Evolutionary conservation across 106 monocot species (phyloP).

Genomic region (Platanthera guangdongensis): DNA sequence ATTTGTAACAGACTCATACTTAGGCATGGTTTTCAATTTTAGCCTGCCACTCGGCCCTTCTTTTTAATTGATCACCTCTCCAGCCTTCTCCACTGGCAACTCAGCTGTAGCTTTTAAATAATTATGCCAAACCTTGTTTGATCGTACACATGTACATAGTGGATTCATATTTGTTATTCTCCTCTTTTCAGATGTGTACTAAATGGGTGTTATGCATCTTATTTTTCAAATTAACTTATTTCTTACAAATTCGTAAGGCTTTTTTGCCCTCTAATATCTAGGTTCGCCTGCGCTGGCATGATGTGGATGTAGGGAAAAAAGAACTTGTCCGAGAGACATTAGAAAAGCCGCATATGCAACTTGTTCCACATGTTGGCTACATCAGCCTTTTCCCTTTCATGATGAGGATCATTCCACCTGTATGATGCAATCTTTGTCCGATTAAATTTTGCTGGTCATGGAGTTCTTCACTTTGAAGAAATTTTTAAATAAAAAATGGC

Average conservation of each 20-base stretch:
- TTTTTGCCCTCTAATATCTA: constrained; percentile 9
- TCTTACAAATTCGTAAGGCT: not conserved
- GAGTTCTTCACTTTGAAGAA: not conserved
- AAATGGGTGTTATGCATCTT: not conserved
- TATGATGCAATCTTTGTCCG: constrained; percentile 30
- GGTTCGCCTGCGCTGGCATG: constrained; percentile 87
- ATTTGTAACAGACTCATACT: too few species aligned
- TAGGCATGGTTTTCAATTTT: too few species aligned
- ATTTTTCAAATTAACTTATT: not conserved
- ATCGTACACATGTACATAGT: not conserved
- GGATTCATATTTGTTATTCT: too few species aligned
- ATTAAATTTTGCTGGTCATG: not conserved
- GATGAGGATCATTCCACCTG: constrained; percentile 91
- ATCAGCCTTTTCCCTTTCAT: constrained; percentile 95
- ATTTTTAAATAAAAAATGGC: not conserved
- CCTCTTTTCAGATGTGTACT: not conserved
- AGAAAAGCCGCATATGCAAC: constrained; percentile 36
- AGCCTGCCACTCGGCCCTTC: not conserved
- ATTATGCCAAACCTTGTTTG: not conserved
- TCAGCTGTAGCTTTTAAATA: not conserved
- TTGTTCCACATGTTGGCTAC: constrained; percentile 90
- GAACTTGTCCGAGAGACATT: constrained; percentile 71
- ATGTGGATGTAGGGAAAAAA: constrained; percentile 24
- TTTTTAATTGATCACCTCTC: not conserved
- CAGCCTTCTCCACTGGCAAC: not conserved